phyloP scores from a whole-genome alignment of 345 rosid species.

The Pelargonium nanum region DNA sequence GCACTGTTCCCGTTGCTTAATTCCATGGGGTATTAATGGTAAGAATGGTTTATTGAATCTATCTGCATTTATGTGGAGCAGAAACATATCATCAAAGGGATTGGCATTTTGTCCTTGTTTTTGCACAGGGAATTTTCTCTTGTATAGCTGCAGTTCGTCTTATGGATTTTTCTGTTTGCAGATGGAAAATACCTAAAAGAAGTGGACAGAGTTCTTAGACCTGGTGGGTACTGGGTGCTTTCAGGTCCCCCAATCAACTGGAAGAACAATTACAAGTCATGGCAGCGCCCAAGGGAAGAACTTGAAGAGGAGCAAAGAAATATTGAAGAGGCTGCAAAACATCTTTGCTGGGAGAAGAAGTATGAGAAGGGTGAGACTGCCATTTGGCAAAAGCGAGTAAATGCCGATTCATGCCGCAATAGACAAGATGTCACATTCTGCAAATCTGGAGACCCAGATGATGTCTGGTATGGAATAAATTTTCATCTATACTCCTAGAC shows the following conservation, averaged over 20 bases:
- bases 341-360: slow-evolving; percentile 51
- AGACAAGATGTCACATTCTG: slow-evolving; percentile 33
- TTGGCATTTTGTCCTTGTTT: too few species aligned
- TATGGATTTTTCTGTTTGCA: slow-evolving; percentile 6
- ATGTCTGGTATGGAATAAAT: slow-evolving; percentile 46
- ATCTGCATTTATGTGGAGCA: too few species aligned
- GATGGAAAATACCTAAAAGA: slow-evolving; percentile 53
- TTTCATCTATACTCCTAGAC: too few species aligned
- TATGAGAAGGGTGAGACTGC: slow-evolving; percentile 46
- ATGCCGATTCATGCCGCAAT: slow-evolving; percentile 24
- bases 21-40: slow-evolving; percentile 36
- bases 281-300: slow-evolving; percentile 18
- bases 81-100: too few species aligned
- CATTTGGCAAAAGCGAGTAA: slow-evolving; percentile 61
- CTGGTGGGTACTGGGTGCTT: slow-evolving; percentile 68
- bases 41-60: neutral
- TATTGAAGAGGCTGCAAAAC: slow-evolving; percentile 40
- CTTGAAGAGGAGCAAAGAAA: slow-evolving; percentile 40
- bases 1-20: slow-evolving; percentile 72
- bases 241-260: slow-evolving; percentile 68
- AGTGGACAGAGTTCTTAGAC: slow-evolving; percentile 54
- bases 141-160: neutral
- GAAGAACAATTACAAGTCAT: slow-evolving; percentile 21
- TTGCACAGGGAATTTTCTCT: too few species aligned
- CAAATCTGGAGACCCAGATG: slow-evolving; percentile 29